phyloP scores from a whole-genome alignment of 2,329 filamentous ascomycete species.

The Microsporum canis region DNA sequence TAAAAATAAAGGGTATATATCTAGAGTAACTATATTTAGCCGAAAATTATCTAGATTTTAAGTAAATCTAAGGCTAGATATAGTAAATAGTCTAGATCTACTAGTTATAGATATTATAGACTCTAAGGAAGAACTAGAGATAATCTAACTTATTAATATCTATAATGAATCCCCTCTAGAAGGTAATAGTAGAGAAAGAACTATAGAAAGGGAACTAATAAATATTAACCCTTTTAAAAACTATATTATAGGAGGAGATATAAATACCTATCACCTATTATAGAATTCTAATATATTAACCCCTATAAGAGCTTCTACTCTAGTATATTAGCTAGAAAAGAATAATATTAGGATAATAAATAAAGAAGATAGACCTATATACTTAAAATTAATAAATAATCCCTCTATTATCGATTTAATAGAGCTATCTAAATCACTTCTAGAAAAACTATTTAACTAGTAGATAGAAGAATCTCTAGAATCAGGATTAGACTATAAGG shows the following conservation, averaged over 20 bases:
- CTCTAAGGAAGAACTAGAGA: neutral
- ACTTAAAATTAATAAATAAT: neutral
- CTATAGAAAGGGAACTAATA: neutral
- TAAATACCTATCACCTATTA: neutral
- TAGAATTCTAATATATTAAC: neutral
- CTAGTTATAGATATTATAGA: neutral
- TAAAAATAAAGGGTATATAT: neutral
- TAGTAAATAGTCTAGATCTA: neutral
- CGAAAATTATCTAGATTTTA: neutral
- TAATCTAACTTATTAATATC: neutral
- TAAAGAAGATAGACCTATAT: neutral
- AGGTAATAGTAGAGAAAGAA: neutral
- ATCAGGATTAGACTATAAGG: neutral
- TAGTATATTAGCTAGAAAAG: neutral
- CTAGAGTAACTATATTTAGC: neutral
- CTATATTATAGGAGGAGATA: neutral
- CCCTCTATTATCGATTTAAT: neutral
- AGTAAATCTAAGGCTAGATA: neutral
- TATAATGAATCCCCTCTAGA: neutral
- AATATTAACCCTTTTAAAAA: neutral
- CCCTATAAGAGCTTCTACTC: neutral
- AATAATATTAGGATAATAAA: neutral
- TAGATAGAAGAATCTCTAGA: neutral
- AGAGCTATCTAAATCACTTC: neutral
- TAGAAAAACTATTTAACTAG: neutral